Evolutionary conservation across 2,329 filamentous ascomycete species (phyloP), one percentile per base, ranked within the genome.

Genomic region (Sporothrix sp.): DNA sequence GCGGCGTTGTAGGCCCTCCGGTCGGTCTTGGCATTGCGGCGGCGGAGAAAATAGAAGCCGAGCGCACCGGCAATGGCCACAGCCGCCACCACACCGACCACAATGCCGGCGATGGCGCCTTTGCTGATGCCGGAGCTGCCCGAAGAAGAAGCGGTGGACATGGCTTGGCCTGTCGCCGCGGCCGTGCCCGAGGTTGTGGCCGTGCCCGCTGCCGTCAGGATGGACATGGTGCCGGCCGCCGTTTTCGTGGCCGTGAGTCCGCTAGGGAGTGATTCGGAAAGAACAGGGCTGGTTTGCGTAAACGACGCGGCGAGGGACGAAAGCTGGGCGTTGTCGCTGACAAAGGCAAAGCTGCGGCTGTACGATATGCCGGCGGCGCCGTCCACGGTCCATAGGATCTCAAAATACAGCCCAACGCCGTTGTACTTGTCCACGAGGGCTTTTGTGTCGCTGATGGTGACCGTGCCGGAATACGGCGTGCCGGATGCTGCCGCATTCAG

Each of bases 91-190:
- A 63, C 63, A 7, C 65, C 73, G 2, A 75, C 64, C 25, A 66
- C 71, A 32, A 76, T 74, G 38, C 74, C 73, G 16, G 67, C 69
- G 32, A 70, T 71, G 48, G 71, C 71, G 21, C 71, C 73, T 0
- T 60, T 62, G 3, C 66, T 61, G 3, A 75, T 62, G 2, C 65
- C 60, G 48, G 28, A 33, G 23, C 20, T 28, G 7, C 23, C n/a
- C n/a, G n/a, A n/a, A n/a, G n/a, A n/a, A n/a, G n/a, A n/a, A n/a
- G n/a, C n/a, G n/a, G n/a, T n/a, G n/a, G n/a, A n/a, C n/a, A n/a
- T n/a, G n/a, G n/a, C n/a, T n/a, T n/a, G n/a, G n/a, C n/a, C n/a
- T n/a, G n/a, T n/a, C n/a, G n/a, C n/a, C n/a, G n/a, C n/a, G n/a
- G n/a, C n/a, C n/a, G n/a, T n/a, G n/a, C n/a, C n/a, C n/a, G n/a